Base-by-base conservation (phyloP, 306 rosid genomes). In the Nissolia schottii region DNA sequence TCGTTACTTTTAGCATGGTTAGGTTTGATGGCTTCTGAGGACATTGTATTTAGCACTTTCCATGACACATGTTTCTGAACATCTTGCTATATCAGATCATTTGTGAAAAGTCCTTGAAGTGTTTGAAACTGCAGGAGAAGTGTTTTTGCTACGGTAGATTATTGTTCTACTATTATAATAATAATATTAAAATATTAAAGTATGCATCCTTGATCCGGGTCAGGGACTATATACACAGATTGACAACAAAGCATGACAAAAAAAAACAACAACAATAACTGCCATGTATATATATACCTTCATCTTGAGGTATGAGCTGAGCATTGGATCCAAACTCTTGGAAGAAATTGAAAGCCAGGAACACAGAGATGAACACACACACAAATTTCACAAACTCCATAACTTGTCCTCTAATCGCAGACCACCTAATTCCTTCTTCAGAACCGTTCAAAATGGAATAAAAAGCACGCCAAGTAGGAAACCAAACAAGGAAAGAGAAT, bases 1-100 rank as follows among this genome's bases (percentile, higher is more conserved):
- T 61, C 28, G 46, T 71, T 14, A 32, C 67, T 37, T 31, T 5
- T 31, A 37, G 83, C 96, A 93, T n/a, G 97, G 89, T 77, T 90
- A 64, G 97, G 89, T 27, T 85, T 93, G 83, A 93, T 90, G 88
- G 83, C 86, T 27, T 87, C 82, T 15, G 97, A 93, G 56, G 81
- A 87, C 50, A 45, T 90, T 54, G 46, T 87, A 40, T 83, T n/a
- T 90, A 81, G 87, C 88, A 61, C 84, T 92, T 23, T 90, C 88
- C 87, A 82, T 93, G 97, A 90, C 98, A 40, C 87, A 84, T 61
- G 88, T 93, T 18, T 64, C 98, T 10, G 96, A 90, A 77, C 96
- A 84, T 79, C 93, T 90, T 66, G 98, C 96, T 23, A 80, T 23
- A 80, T 80, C 34, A 86, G 91, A 85, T 84, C 97, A 31, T 90